These are phyloP conservation scores for Pseudopyrenochaeta lycopersici DNA, from an alignment of 2,329 filamentous ascomycete genomes.

Conservation along the genomic window DNA sequence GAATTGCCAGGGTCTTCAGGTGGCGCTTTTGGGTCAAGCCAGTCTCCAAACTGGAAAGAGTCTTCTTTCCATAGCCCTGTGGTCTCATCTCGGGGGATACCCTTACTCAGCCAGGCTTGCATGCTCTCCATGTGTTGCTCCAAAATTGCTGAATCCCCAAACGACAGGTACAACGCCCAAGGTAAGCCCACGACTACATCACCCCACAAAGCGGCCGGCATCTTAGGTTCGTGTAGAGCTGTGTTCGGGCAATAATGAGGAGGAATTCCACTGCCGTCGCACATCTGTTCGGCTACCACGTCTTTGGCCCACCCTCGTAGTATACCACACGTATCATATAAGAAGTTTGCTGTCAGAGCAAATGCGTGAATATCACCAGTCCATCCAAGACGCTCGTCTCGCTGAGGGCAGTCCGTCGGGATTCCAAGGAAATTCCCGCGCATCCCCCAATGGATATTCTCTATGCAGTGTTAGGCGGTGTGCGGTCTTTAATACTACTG, in stretches of 20 bases:
- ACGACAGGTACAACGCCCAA: too few species aligned
- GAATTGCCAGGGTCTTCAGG: conserved; percentile 5
- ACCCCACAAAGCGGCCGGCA: too few species aligned
- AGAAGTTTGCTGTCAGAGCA: conserved; percentile 59
- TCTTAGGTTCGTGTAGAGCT: too few species aligned
- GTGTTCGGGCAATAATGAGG: too few species aligned
- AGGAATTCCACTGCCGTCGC: background rate
- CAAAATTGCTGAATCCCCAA: too few species aligned
- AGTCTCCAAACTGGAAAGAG: conserved; percentile 10
- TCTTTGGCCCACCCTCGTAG: too few species aligned
- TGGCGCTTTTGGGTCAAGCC: conserved; percentile 13
- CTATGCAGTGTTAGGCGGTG: too few species aligned
- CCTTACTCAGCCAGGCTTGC: too few species aligned
- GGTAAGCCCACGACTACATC: too few species aligned
- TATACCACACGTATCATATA: conserved; percentile 63
- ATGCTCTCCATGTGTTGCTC: too few species aligned
- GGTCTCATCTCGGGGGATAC: background rate
- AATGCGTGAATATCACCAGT: conserved; percentile 64
- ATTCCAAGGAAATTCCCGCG: conserved; percentile 61
- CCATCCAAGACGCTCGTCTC: conserved; percentile 64
- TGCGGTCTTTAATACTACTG: too few species aligned
- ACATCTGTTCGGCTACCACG: conserved; percentile 54
- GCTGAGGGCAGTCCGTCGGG: conserved; percentile 60
- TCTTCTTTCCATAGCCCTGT: too few species aligned
- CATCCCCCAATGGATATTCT: conserved; percentile 66